Percentiles rank a stretch among this genome's conserved stretches.
Conservation (phyloP, 176 grass and related monocot species). For the Hordeum marinum region DNA sequence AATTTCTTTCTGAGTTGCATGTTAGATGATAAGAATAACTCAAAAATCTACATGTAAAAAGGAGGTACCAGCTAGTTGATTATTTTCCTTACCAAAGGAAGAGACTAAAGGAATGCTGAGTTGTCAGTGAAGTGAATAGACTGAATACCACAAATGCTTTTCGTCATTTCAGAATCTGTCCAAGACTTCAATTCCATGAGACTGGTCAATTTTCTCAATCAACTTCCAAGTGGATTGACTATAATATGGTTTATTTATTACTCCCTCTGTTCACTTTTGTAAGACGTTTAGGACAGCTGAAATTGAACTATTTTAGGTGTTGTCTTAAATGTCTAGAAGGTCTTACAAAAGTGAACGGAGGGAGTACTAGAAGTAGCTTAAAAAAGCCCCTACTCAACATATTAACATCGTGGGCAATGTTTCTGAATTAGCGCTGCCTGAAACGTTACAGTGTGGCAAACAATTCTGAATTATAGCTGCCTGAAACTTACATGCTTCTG, state of each 20-base stretch:
- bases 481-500: not conserved
- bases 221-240: not conserved
- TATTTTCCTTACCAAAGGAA: not conserved
- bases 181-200: slow-evolving; percentile 3
- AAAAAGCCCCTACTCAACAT: not conserved
- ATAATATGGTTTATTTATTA: slow-evolving; percentile 5
- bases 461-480: slow-evolving; percentile 8
- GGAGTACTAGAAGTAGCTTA: not conserved
- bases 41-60: slow-evolving; percentile 6
- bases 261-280: too few relatives aligned
- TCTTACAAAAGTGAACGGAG: too few relatives aligned
- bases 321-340: too few relatives aligned
- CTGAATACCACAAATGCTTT: not conserved
- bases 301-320: too few relatives aligned
- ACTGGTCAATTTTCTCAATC: not conserved
- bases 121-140: not conserved
- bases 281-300: too few relatives aligned
- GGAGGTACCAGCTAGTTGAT: not conserved
- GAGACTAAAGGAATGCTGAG: not conserved
- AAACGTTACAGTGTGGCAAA: slow-evolving; percentile 15
- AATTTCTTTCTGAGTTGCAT: not conserved
- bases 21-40: not conserved
- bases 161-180: slow-evolving; percentile 10
- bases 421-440: not conserved
- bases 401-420: not conserved